These are phyloP conservation scores for Liriodendron chinense DNA, from an alignment of 164 flowering plant genomes.

Conservation along the genomic window DNA sequence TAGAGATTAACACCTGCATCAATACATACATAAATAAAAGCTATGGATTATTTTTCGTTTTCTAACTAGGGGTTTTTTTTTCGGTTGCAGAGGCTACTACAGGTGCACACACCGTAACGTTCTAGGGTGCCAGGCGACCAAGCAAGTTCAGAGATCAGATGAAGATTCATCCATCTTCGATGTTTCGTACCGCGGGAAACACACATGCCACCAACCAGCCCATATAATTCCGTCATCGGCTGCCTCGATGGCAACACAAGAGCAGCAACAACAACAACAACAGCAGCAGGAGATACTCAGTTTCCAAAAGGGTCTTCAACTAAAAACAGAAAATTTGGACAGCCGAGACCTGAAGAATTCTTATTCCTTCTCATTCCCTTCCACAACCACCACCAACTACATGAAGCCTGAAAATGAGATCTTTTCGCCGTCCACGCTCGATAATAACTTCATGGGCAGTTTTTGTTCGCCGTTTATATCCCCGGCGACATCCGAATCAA, in stretches of 20 bases:
- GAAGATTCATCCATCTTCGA: constrained; percentile 66
- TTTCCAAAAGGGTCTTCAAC: constrained; percentile 29
- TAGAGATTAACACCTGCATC: no score
- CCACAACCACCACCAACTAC: constrained; percentile 18
- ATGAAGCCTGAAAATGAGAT: constrained; percentile 17
- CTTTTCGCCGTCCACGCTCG: constrained; percentile 20
- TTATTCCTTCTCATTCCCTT: constrained; percentile 39
- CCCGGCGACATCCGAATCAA: constrained; percentile 63
- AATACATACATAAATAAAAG: not conserved
- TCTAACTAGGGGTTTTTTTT: not conserved
- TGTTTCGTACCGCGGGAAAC: constrained; percentile 74
- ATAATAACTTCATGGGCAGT: constrained; percentile 23
- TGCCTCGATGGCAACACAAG: not conserved
- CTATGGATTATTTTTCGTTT: not conserved
- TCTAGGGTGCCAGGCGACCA: constrained; percentile 76
- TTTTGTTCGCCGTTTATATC: constrained; percentile 47
- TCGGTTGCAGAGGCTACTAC: constrained; percentile 77
- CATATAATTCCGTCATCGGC: constrained; percentile 2
- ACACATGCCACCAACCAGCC: constrained; percentile 53
- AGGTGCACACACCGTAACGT: constrained; percentile 76
- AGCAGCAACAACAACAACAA: constrained; percentile 7
- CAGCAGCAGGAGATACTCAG: constrained; percentile 26
- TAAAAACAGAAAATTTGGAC: constrained; percentile 37
- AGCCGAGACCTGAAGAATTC: constrained; percentile 21
- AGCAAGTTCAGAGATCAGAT: constrained; percentile 93